phyloP scores from a whole-genome alignment of 2,329 filamentous ascomycete species.

The Neonectria punicea region DNA sequence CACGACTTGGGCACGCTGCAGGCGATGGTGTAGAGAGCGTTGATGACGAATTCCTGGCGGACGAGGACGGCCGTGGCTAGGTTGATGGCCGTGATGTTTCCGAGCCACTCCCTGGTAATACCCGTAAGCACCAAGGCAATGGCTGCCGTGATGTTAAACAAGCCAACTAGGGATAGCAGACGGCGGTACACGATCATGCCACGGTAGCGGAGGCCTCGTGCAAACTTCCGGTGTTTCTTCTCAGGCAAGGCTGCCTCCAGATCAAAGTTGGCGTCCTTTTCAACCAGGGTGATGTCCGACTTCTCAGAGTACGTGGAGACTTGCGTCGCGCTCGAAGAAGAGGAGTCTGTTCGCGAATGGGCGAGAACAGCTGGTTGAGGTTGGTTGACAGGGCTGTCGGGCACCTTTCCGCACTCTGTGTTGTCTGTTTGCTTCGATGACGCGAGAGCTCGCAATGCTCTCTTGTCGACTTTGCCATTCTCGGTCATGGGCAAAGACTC shows the following conservation, averaged over 20 bases:
- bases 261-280: constrained; percentile 42
- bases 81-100: constrained; percentile 58
- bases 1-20: constrained; percentile 58
- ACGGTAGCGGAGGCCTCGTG: constrained; percentile 54
- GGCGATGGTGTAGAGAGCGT: constrained; percentile 58
- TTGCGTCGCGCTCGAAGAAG: constrained; percentile 42
- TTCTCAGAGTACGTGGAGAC: constrained; percentile 28
- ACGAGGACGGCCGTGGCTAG: constrained; percentile 60
- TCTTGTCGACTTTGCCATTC: constrained; percentile 68
- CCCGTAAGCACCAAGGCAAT: constrained; percentile 52
- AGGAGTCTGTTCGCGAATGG: constrained; percentile 41
- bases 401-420: neutral
- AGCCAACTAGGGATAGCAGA: constrained; percentile 63
- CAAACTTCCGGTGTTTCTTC: constrained; percentile 53
- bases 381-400: neutral
- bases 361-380: constrained; percentile 28
- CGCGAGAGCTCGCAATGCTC: constrained; percentile 29
- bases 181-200: constrained; percentile 65
- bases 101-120: constrained; percentile 50
- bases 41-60: constrained; percentile 65
- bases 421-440: neutral
- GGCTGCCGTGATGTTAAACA: constrained; percentile 63
- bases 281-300: constrained; percentile 31
- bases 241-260: constrained; percentile 50
- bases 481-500: constrained; percentile 59